Conservation (phyloP, 345 rosid genomes). For the Pistacia vera region DNA sequence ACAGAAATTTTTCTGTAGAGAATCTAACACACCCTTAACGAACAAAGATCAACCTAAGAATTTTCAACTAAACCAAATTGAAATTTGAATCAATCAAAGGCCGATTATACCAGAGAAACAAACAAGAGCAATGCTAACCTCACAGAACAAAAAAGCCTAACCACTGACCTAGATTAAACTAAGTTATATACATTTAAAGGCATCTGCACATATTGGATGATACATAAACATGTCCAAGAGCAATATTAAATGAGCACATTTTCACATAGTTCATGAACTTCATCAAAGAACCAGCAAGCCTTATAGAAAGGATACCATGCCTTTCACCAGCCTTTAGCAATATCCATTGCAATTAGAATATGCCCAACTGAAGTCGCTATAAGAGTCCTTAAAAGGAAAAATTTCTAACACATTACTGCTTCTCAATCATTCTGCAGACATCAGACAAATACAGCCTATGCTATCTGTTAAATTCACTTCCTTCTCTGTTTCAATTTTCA, state of each 20-base stretch:
- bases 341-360: background rate
- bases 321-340: background rate
- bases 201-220: background rate
- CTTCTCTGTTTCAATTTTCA: background rate
- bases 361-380: background rate
- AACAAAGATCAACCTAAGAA: background rate
- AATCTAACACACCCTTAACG: background rate
- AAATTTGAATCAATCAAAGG: background rate
- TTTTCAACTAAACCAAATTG: conserved; percentile 5
- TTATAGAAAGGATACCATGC: background rate
- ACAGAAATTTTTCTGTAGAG: background rate
- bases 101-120: background rate
- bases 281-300: background rate
- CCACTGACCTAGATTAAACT: background rate
- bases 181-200: background rate
- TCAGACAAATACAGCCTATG: conserved; percentile 2
- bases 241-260: background rate
- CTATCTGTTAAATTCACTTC: background rate
- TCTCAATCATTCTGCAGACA: background rate
- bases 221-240: background rate
- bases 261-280: background rate
- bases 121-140: background rate
- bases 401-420: background rate
- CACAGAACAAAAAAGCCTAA: conserved; percentile 2
- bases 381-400: background rate